Conservation (phyloP, 176 grass and related monocot genomes). For the Lolium rigidum region DNA sequence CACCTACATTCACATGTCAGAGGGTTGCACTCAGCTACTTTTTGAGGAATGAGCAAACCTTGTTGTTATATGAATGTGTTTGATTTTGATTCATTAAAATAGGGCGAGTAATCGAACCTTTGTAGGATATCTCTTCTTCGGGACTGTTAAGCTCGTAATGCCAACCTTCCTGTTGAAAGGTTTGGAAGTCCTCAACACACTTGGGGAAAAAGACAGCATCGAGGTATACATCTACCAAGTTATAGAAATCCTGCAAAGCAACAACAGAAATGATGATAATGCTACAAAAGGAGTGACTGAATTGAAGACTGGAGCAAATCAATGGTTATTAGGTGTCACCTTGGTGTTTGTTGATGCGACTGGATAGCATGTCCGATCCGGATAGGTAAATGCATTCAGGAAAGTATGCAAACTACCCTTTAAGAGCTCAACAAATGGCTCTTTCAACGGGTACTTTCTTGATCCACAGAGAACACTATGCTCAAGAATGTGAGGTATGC, state of each 20-base stretch:
- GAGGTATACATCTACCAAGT: constrained; percentile 98
- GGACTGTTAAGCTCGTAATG: constrained; percentile 97
- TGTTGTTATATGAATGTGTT: constrained; percentile 11
- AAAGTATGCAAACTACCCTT: constrained; percentile 98
- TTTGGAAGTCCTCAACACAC: constrained; percentile 95
- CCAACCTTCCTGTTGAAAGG: constrained; percentile 99
- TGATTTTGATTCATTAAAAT: constrained; percentile 34
- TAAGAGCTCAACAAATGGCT: constrained; percentile 98
- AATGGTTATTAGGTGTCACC: constrained; percentile 42
- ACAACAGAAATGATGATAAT: constrained; percentile 12
- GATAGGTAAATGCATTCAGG: constrained; percentile 99
- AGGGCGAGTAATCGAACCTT: constrained; percentile 61
- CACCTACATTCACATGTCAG: constrained; percentile 62
- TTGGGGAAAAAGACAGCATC: constrained; percentile 98
- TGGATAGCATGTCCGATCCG: constrained; percentile 96
- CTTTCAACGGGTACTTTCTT: constrained; percentile 97
- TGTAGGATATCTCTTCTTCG: constrained; percentile 94
- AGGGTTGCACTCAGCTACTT: constrained; percentile 25
- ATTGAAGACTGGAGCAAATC: constrained; percentile 42
- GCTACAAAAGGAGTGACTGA: constrained; percentile 30
- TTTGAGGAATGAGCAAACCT: not conserved
- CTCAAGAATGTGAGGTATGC: constrained; percentile 99
- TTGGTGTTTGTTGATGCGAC: constrained; percentile 98
- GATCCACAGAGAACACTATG: constrained; percentile 98
- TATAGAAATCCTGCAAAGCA: constrained; percentile 92